Conservation (phyloP, 768 basidiomycete genomes). For the Boletus sensibilis region DNA sequence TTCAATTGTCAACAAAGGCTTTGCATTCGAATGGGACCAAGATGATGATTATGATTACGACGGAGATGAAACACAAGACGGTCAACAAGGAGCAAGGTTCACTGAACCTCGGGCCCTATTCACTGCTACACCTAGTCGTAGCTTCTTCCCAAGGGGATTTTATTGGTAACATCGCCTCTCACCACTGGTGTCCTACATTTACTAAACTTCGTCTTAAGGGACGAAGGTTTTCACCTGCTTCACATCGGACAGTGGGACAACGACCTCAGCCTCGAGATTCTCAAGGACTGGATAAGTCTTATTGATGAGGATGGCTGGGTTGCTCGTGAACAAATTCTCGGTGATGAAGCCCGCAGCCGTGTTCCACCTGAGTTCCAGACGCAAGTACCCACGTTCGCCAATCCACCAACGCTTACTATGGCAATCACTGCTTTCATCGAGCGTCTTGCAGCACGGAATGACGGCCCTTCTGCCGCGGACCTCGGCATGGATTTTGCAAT, state of each 20-base stretch:
- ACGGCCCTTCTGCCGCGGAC: slow-evolving; percentile 54
- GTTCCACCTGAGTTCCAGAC: slow-evolving; percentile 89
- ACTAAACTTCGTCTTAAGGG: slow-evolving; percentile 49
- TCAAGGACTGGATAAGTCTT: slow-evolving; percentile 85
- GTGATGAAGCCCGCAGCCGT: slow-evolving; percentile 94
- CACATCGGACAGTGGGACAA: slow-evolving; percentile 94
- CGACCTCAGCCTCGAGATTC: slow-evolving; percentile 85
- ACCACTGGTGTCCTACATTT: background rate
- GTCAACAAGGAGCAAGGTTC: slow-evolving; percentile 54
- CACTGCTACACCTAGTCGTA: slow-evolving; percentile 92
- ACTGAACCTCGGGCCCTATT: slow-evolving; percentile 76
- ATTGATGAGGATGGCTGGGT: slow-evolving; percentile 97
- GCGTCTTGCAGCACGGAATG: slow-evolving; percentile 52
- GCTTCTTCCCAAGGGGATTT: slow-evolving; percentile 97
- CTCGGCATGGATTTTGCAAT: slow-evolving; percentile 65
- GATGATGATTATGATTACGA: slow-evolving; percentile 45
- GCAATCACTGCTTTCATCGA: slow-evolving; percentile 88
- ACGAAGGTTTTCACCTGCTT: slow-evolving; percentile 94
- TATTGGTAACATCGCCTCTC: slow-evolving; percentile 68
- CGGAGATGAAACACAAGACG: slow-evolving; percentile 38
- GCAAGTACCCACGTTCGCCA: slow-evolving; percentile 92
- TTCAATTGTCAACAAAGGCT: slow-evolving; percentile 81
- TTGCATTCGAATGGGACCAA: slow-evolving; percentile 91
- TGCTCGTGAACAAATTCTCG: slow-evolving; percentile 92
- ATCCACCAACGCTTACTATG: slow-evolving; percentile 94